Evolutionary conservation across 2,329 filamentous ascomycete species (phyloP).

Genomic region (Penicillium polonicum): DNA sequence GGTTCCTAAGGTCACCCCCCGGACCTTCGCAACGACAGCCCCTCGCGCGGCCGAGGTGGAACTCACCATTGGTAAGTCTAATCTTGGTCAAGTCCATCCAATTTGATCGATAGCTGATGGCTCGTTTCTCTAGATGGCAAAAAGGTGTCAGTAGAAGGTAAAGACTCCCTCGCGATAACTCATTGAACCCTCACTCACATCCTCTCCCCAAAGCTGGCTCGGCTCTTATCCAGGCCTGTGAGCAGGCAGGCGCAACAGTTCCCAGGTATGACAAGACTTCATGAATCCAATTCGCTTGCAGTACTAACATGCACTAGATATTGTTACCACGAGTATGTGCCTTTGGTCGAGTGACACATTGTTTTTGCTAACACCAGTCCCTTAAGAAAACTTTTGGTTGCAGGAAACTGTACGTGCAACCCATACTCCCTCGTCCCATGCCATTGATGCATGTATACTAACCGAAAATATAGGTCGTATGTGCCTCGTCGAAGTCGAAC

Average conservation of each 20-base stretch:
- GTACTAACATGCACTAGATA: conserved; percentile 63
- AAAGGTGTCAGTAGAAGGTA: conserved; percentile 97
- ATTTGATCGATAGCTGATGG: conserved; percentile 52
- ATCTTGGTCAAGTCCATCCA: conserved; percentile 49
- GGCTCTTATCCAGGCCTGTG: conserved; percentile 97
- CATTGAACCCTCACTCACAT: conserved; percentile 26
- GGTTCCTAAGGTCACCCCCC: conserved; percentile 56
- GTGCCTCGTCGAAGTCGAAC: conserved; percentile 98
- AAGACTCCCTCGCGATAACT: conserved; percentile 6
- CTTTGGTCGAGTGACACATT: conserved; percentile 19
- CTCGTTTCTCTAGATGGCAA: conserved; percentile 71
- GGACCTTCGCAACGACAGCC: conserved; percentile 78
- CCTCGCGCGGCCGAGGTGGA: conserved; percentile 87
- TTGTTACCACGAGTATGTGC: conserved; percentile 90
- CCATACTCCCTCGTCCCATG: not conserved
- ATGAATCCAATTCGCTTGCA: not conserved
- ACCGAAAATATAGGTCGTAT: conserved; percentile 62
- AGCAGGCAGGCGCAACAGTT: conserved; percentile 89
- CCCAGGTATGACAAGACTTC: conserved; percentile 62
- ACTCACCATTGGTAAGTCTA: conserved; percentile 80
- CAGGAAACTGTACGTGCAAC: conserved; percentile 73
- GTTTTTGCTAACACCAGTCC: conserved; percentile 25
- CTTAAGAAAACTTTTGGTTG: conserved; percentile 90
- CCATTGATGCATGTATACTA: not conserved
- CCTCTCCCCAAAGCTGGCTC: conserved; percentile 69